Conservation (phyloP, 495 filamentous ascomycete species). For the Lepraria neglecta region DNA sequence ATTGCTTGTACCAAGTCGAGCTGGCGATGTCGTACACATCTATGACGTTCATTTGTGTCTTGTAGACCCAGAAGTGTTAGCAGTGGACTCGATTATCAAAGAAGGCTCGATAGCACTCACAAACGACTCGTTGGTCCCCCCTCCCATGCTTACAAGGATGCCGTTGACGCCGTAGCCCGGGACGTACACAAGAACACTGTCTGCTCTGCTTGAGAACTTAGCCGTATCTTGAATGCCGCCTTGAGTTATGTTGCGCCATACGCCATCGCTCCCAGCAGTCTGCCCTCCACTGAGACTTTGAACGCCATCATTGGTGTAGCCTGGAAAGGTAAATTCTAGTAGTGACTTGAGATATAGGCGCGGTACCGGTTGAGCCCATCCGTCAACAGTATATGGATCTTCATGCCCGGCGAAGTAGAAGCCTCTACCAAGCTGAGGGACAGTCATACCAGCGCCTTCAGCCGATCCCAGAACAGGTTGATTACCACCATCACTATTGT, state of each 20-base stretch:
- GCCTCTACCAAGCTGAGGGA: slow-evolving; percentile 58
- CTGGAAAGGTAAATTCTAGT: slow-evolving; percentile 67
- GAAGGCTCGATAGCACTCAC: slow-evolving; percentile 29
- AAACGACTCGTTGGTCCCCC: slow-evolving; percentile 57
- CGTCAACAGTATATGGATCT: slow-evolving; percentile 58
- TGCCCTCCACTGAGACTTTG: slow-evolving; percentile 41
- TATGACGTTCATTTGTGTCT: slow-evolving; percentile 62
- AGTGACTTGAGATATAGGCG: slow-evolving; percentile 65
- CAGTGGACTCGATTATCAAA: background rate
- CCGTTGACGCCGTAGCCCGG: slow-evolving; percentile 65
- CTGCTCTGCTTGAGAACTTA: slow-evolving; percentile 63
- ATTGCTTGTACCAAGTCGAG: slow-evolving; percentile 73
- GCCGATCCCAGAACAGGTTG: slow-evolving; percentile 55
- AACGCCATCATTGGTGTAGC: slow-evolving; percentile 54
- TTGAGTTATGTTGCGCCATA: slow-evolving; percentile 64
- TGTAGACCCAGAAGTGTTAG: slow-evolving; percentile 25
- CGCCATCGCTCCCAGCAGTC: slow-evolving; percentile 49
- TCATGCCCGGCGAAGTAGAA: slow-evolving; percentile 75
- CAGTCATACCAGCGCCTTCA: slow-evolving; percentile 63
- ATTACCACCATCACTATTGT: slow-evolving; percentile 48
- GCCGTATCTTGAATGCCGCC: slow-evolving; percentile 57
- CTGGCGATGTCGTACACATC: slow-evolving; percentile 71
- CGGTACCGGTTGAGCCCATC: slow-evolving; percentile 56
- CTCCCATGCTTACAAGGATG: slow-evolving; percentile 62
- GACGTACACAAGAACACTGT: slow-evolving; percentile 63